phyloP scores from a whole-genome alignment of 2,329 filamentous ascomycete species.

The Endothia cerciana region DNA sequence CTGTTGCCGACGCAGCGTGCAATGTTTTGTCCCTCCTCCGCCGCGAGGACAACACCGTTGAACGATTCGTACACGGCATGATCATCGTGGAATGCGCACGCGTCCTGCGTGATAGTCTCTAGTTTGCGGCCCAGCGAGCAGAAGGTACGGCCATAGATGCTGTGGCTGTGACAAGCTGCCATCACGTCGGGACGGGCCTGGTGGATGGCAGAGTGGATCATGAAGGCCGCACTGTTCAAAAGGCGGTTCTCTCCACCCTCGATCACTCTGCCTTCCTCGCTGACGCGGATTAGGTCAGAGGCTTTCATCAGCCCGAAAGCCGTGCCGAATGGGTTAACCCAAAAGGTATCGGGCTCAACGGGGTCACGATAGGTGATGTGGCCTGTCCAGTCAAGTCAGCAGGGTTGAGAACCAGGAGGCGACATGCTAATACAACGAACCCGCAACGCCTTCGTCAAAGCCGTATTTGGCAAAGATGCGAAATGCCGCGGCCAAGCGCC shows the following conservation, averaged over 20 bases:
- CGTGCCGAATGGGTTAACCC: slow-evolving; percentile 71
- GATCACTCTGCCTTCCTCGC: slow-evolving; percentile 63
- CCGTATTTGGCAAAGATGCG: slow-evolving; percentile 61
- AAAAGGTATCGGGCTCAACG: slow-evolving; percentile 64
- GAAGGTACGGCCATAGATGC: slow-evolving; percentile 60
- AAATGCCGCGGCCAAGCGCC: slow-evolving; percentile 58
- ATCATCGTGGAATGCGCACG: slow-evolving; percentile 62
- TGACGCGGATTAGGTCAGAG: slow-evolving; percentile 65
- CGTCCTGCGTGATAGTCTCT: slow-evolving; percentile 68
- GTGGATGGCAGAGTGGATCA: slow-evolving; percentile 57
- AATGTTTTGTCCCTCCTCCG: slow-evolving; percentile 55
- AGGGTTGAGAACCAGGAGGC: too few relatives aligned
- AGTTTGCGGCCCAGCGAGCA: slow-evolving; percentile 63
- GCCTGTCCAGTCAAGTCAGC: slow-evolving; percentile 18
- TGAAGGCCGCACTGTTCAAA: slow-evolving; percentile 43
- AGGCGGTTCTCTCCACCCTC: slow-evolving; percentile 57
- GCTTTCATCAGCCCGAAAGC: slow-evolving; percentile 47
- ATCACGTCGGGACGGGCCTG: slow-evolving; percentile 56
- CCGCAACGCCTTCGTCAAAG: slow-evolving; percentile 66
- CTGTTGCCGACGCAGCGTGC: slow-evolving; percentile 50
- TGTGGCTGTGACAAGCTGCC: slow-evolving; percentile 59
- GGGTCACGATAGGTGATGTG: slow-evolving; percentile 45
- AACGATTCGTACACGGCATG: slow-evolving; percentile 43
- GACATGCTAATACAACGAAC: slow-evolving; percentile 63
- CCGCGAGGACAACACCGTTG: slow-evolving; percentile 55